phyloP scores from a whole-genome alignment of 805 yeast genomes.

The Yarrowia sp. region DNA sequence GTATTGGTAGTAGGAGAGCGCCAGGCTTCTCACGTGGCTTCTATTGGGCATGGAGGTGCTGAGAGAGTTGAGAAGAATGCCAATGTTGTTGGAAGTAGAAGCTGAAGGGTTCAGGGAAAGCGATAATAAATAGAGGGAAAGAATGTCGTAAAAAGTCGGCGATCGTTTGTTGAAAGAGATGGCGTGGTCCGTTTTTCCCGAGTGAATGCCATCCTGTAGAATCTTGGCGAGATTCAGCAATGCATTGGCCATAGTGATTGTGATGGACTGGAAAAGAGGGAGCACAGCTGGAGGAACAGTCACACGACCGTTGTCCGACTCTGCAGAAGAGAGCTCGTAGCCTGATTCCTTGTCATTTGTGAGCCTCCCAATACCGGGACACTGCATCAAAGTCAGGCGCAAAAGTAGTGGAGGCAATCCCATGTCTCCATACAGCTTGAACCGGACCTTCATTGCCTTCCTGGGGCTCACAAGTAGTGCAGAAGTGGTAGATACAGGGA shows the following conservation, averaged over 20 bases:
- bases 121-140: conserved; percentile 47
- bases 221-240: conserved; percentile 49
- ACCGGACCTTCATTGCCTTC: conserved; percentile 33
- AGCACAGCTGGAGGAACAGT: conserved; percentile 11
- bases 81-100: conserved; percentile 50
- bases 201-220: conserved; percentile 48
- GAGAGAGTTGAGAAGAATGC: conserved; percentile 47
- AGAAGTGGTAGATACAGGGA: neutral
- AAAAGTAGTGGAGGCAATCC: conserved; percentile 29
- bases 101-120: conserved; percentile 48
- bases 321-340: neutral
- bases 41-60: neutral
- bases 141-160: conserved; percentile 44
- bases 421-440: conserved; percentile 22
- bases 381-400: conserved; percentile 8
- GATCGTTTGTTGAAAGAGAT: conserved; percentile 43
- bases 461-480: conserved; percentile 1
- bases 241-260: conserved; percentile 43
- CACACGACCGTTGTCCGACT: conserved; percentile 6
- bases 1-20: conserved; percentile 47
- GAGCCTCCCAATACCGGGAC: conserved; percentile 14
- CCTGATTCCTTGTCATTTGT: neutral
- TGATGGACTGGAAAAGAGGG: conserved; percentile 12
- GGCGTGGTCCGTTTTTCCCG: neutral
- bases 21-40: conserved; percentile 42